phyloP scores from a whole-genome alignment of 441 rosid species.

The Mallotus repandus region DNA sequence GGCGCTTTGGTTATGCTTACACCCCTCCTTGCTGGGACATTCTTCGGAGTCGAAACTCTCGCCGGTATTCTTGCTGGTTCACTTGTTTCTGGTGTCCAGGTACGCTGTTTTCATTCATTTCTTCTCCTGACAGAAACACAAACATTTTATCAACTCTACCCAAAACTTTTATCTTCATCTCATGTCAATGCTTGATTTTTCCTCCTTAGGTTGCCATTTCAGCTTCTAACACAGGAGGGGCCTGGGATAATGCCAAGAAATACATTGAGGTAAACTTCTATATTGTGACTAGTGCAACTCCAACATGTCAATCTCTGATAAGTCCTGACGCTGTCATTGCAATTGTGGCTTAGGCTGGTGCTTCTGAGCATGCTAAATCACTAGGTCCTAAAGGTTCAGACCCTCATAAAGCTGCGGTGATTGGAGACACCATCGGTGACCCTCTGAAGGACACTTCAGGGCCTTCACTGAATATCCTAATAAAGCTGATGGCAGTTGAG shows the following conservation, averaged over 20 bases:
- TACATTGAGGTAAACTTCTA: slow-evolving; percentile 56
- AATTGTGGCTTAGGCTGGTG: slow-evolving; percentile 50
- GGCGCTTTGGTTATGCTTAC: slow-evolving; percentile 69
- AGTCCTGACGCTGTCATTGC: too few relatives aligned
- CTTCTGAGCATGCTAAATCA: slow-evolving; percentile 68
- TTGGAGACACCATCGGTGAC: slow-evolving; percentile 75
- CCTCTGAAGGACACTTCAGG: slow-evolving; percentile 79
- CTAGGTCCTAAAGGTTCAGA: slow-evolving; percentile 80
- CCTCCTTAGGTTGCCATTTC: slow-evolving; percentile 58
- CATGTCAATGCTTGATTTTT: not conserved
- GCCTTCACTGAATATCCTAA: slow-evolving; percentile 79
- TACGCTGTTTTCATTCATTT: not conserved
- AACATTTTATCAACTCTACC: too few relatives aligned
- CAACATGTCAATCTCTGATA: not conserved
- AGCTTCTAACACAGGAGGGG: slow-evolving; percentile 83
- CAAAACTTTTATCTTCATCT: not conserved
- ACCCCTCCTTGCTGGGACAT: slow-evolving; percentile 60
- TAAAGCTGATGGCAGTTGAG: slow-evolving; percentile 83
- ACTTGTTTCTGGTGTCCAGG: slow-evolving; percentile 76
- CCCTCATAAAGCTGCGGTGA: slow-evolving; percentile 75
- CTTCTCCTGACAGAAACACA: not conserved
- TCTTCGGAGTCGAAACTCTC: slow-evolving; percentile 68
- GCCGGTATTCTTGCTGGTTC: slow-evolving; percentile 65
- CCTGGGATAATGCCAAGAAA: slow-evolving; percentile 83
- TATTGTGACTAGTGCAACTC: too few relatives aligned